Percentiles rank a stretch among this genome's conserved stretches.
Conservation (phyloP, 2,329 filamentous ascomycete genomes). For the Arthrobotrys sphaeroides region DNA sequence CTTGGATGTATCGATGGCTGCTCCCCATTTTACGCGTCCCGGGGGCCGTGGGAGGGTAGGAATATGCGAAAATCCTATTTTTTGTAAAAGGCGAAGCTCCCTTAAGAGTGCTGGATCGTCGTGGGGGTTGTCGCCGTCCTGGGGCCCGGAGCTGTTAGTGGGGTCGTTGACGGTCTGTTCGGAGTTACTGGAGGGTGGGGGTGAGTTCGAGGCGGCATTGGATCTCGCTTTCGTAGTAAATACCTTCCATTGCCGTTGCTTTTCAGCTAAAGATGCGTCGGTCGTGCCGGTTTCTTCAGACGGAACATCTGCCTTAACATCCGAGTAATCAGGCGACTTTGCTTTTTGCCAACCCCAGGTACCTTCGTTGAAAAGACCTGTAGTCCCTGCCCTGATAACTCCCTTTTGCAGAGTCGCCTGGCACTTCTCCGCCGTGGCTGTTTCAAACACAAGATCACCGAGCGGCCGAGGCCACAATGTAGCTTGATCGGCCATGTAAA, state of each 20-base stretch:
- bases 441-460: not conserved
- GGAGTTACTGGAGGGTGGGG: not conserved
- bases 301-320: not conserved
- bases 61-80: no score
- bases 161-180: not conserved
- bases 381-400: conserved; percentile 28
- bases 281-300: not conserved
- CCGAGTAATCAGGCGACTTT: not conserved
- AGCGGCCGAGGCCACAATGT: conserved; percentile 9
- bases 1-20: conserved; percentile 8
- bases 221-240: conserved; percentile 49
- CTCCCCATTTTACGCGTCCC: conserved; percentile 23
- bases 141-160: conserved; percentile 11
- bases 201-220: conserved; percentile 8
- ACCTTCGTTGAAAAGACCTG: conserved; percentile 41
- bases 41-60: not conserved
- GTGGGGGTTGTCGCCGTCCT: not conserved
- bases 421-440: not conserved
- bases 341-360: conserved; percentile 12
- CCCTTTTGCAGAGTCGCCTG: conserved; percentile 27
- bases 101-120: not conserved
- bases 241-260: conserved; percentile 46
- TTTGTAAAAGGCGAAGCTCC: no score
- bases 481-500: conserved; percentile 38
- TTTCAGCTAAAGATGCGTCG: not conserved